A percentile compares a stretch with the other conserved stretches of the same genome.
Evolutionary conservation across 1,284 basidiomycete species (phyloP).

Genomic region (Peniophora sp.): DNA sequence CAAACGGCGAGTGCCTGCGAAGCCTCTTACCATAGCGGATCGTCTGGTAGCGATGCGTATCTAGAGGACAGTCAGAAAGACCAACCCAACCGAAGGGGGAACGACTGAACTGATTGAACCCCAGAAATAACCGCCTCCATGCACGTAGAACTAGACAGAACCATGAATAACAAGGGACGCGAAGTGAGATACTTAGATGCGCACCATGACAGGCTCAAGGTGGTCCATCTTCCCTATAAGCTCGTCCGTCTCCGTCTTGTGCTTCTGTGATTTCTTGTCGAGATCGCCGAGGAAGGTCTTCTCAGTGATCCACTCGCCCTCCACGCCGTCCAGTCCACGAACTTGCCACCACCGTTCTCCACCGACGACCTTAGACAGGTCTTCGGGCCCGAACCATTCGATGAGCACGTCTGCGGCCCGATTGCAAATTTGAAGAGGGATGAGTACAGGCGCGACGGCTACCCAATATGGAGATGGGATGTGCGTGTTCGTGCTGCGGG

Average conservation of each 20-base stretch:
- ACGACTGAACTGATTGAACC: slow-evolving; percentile 43
- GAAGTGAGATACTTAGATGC: not conserved
- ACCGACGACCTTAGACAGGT: slow-evolving; percentile 66
- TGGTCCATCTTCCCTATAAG: slow-evolving; percentile 45
- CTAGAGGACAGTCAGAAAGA: slow-evolving; percentile 23
- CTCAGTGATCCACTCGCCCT: slow-evolving; percentile 77
- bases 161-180: not conserved
- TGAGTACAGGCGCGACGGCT: slow-evolving; percentile 57
- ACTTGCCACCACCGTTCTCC: slow-evolving; percentile 86
- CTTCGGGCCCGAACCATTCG: slow-evolving; percentile 69
- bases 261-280: slow-evolving; percentile 16
- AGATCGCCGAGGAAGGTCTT: slow-evolving; percentile 29
- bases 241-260: slow-evolving; percentile 29
- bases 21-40: slow-evolving; percentile 41
- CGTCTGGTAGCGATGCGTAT: slow-evolving; percentile 66
- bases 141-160: slow-evolving; percentile 56
- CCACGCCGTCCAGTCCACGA: slow-evolving; percentile 56
- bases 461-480: slow-evolving; percentile 76
- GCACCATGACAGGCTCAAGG: slow-evolving; percentile 49
- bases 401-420: slow-evolving; percentile 69
- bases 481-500: slow-evolving; percentile 61
- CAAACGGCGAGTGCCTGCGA: not conserved
- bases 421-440: slow-evolving; percentile 59
- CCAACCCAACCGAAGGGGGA: not conserved
- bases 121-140: slow-evolving; percentile 68